Base-by-base conservation (phyloP, 371 early-diverging fungal genomes). In the Circinella minor region DNA sequence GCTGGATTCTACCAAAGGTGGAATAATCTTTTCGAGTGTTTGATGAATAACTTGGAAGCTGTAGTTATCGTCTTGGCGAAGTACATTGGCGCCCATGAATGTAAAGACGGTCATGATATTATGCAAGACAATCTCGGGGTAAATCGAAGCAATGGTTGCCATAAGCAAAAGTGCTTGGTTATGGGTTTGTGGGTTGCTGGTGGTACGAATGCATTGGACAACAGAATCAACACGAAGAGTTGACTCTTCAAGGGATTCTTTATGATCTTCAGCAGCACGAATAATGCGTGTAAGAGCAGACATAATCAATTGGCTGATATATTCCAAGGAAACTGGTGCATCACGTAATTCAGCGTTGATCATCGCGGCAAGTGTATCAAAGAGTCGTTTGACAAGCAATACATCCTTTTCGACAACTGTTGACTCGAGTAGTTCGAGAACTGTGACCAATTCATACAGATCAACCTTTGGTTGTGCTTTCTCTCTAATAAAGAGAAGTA, bases 41-140 rank as follows among this genome's bases (percentile, higher is more conserved):
- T 93, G 93, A 67, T 93, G 92, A 73, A 98, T 96, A 10, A 98
- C 96, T 68, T 93, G 92, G 92, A 96, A 96, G 70, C 92, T 93
- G 88, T 96, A 98, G 72, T 92, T 91, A 77, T 98, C 98, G 79
- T 98, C 98, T 79, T 96, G 95, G 15, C 94, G 91, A 67, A 97
- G 72, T 0, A 96, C 92, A 72, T 94, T 96, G 61, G 95, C 94
- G n/a, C 98, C 97, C 98, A 98, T 96, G 75, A 98, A 98, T 9
- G 97, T 98, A 75, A 98, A 98, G 38, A 98, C 90, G 20, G 96
- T 95, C 94, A 98, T 96, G 64, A 96, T 93, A 78, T 95, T 93
- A 73, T 93, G 88, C 60, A 98, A 82, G 11, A 98, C 97, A 63
- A 84, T 85, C 60, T 96, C 93, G 3, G 97, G 95, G 72, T 89